Base-by-base conservation (phyloP, 75 land plant species). In the Picea glauca region DNA sequence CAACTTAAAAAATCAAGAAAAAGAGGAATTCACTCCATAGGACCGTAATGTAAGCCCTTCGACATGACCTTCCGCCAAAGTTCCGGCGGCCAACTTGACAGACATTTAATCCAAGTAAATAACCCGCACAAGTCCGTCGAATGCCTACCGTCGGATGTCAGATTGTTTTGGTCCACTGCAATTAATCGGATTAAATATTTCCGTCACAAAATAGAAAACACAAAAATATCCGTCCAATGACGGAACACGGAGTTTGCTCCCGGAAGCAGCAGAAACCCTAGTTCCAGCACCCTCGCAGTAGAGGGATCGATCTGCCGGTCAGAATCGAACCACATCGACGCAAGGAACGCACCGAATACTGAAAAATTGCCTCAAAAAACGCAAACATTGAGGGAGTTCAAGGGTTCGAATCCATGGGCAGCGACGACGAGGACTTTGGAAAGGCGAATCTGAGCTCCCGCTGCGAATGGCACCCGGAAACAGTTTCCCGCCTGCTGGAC, bases 381-480 rank as follows among this genome's bases (percentile, higher is more conserved):
- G 54, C 54, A 9, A 9, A 50, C 11, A 50, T 50, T 50, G 54
- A 50, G 8, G 54, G 54, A 50, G 54, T 50, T 50, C 9, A 50
- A 50, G 54, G 54, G 11, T 50, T 50, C 9, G 54, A 50, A 50
- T 50, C 54, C 54, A 75, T 75, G 76, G 76, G 20, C 35, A 75
- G 76, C 60, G 76, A 75, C 1, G 76, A 75, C 60, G 76, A 75
- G 1, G 76, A 75, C 17, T 58, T 57, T 54, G 32, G 76, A 57
- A 75, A 58, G 58, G 60, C 31, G 5, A 56, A 54, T 26, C 59
- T 58, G 32, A 31, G 76, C 30, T 56, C 76, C 13, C 76, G 76
- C 13, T 75, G 76, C 35, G 83, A 81, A 62, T 81, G 83, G 80
- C 58, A 80, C 21, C 59, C 81, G 35, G 63, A 62, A 14, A 80